Percentiles rank a stretch among this genome's conserved stretches.
These are phyloP conservation scores for Anthracocystis walkeri DNA, from an alignment of 1,284 basidiomycete genomes.

Conservation along the genomic window DNA sequence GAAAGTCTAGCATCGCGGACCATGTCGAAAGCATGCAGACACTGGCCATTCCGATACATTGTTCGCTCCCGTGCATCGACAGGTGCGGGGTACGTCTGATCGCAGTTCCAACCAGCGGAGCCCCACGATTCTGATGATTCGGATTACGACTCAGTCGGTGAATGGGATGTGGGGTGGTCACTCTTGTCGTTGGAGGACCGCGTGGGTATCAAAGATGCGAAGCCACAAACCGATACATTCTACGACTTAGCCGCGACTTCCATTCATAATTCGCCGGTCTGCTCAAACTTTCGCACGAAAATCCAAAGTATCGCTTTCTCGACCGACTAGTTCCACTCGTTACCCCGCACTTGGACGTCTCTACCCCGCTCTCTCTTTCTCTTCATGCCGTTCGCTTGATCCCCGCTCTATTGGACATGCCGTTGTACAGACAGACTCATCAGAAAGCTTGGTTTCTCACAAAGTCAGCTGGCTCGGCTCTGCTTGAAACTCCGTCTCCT, in stretches of 20 bases:
- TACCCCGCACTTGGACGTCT: slow-evolving; percentile 8
- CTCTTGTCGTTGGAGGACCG: not conserved
- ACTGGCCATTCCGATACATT: not conserved
- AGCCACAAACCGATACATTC: not conserved
- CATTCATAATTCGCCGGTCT: slow-evolving; percentile 4
- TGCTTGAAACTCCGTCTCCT: not conserved
- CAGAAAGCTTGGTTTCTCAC: not conserved
- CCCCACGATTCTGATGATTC: slow-evolving; percentile 7
- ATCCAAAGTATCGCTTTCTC: slow-evolving; percentile 4
- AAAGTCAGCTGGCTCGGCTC: not conserved
- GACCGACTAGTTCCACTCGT: slow-evolving; percentile 12
- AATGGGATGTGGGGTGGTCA: not conserved
- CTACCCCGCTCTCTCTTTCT: not conserved
- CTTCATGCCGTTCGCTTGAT: not conserved
- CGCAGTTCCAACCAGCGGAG: slow-evolving; percentile 7
- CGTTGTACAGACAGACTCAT: not conserved
- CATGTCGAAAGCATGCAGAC: too few species aligned
- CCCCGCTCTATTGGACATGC: not conserved
- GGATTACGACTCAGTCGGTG: not conserved
- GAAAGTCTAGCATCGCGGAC: too few species aligned
- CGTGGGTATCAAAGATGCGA: not conserved
- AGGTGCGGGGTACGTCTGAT: slow-evolving; percentile 5
- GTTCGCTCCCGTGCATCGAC: not conserved
- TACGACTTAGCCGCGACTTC: slow-evolving; percentile 16
- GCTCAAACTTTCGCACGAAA: slow-evolving; percentile 11